Base-by-base conservation (phyloP, 2,329 filamentous ascomycete genomes). In the Colletotrichum costaricense region DNA sequence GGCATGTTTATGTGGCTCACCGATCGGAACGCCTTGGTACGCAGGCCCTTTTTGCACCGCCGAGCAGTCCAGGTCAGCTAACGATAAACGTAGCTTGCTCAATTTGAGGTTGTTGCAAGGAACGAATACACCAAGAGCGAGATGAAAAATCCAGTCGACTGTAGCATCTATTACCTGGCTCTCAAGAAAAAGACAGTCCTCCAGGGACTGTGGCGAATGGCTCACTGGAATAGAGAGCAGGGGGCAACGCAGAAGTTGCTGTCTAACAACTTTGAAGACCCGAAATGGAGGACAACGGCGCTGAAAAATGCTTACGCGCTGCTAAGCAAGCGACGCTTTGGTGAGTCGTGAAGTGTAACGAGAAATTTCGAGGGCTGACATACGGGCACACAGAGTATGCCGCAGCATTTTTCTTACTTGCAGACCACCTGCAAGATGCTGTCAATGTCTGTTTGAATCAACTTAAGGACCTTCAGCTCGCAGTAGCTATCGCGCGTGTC, bases 301-400 rank as follows among this genome's bases (percentile, higher is more conserved):
- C 85, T 97, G 73, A 99, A 99, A 83, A 99, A 99, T 81, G 97
- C 97, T 0, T 99, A 98, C 83, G 96, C 97, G 3, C 84, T 99
- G 67, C 92, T 99, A 80, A 97, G 96, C 76, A 97, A 95, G 82
- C 90, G 95, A 57, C 89, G 97, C 63, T 98, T 98, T 81, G 90
- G 93, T 95, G 82, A 79, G 88, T 42, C 4, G 28, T 24, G 24
- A 46, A 24, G 24, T n/a, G 30, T 22, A 26, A 5, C 22, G 26
- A 33, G 24, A 14, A 38, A 16, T 3, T 8, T 12, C 8, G 33
- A 33, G 52, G 57, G 63, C 79, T 84, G 54, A 80, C 75, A 85
- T 87, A 91, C 80, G 1, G 24, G 65, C 67, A 19, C 8, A 30
- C n/a, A 95, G 95, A 94, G 83, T 99, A 99, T 79, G 95, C 97